phyloP scores from a whole-genome alignment of 805 yeast species.

The Schizosaccharomyces cryophilus region DNA sequence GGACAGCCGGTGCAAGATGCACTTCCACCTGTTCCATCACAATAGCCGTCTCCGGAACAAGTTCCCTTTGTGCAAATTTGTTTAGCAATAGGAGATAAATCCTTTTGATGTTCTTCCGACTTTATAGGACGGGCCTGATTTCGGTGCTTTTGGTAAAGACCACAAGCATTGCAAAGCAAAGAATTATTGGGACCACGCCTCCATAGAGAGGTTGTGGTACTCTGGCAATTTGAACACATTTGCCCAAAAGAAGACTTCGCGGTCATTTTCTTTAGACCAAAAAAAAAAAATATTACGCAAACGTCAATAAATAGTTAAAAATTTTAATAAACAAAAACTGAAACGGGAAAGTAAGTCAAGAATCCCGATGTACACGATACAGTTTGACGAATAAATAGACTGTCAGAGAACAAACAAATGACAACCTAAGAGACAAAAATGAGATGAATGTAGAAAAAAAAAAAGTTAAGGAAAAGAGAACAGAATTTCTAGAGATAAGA shows the following conservation, averaged over 20 bases:
- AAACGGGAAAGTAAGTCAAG: too few relatives aligned
- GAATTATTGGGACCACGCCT: conserved; percentile 78
- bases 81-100: not conserved
- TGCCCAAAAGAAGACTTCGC: not conserved
- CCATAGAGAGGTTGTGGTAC: conserved; percentile 86
- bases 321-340: too few relatives aligned
- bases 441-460: too few relatives aligned
- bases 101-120: conserved; percentile 3
- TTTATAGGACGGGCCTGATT: conserved; percentile 41
- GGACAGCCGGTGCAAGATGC: conserved; percentile 65
- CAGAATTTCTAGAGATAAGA: too few relatives aligned
- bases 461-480: too few relatives aligned
- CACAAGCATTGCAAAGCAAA: conserved; percentile 90
- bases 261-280: not conserved
- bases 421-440: too few relatives aligned
- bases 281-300: not conserved
- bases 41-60: conserved; percentile 53
- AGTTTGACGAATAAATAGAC: too few relatives aligned
- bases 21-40: conserved; percentile 75
- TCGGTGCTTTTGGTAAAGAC: conserved; percentile 42
- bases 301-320: not conserved
- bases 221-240: conserved; percentile 42
- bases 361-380: too few relatives aligned
- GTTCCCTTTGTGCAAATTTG: conserved; percentile 20
- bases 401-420: too few relatives aligned